Base-by-base conservation (phyloP, 148 eudicot genomes). In the Polygonum maritimum region DNA sequence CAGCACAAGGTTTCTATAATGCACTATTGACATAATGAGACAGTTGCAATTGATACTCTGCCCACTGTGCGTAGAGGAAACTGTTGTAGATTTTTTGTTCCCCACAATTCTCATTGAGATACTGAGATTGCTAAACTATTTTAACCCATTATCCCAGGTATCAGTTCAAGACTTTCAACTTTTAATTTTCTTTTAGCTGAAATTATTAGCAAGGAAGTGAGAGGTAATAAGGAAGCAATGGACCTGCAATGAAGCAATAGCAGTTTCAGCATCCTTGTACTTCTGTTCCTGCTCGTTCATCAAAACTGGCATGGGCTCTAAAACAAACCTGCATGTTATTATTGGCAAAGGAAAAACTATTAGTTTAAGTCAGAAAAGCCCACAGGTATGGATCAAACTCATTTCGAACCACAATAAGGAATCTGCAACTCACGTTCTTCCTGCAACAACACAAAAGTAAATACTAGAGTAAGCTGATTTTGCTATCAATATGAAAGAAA, bases 201-300 rank as follows among this genome's bases (percentile, higher is more conserved):
- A 22, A 44, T 21, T 8, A 36, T 38, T 11, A 67, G n/a, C 33
- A 74, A 60, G 35, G 60, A 60, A 39, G 58, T 65, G 75, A 48
- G 39, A 69, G 48, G 12, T 44, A 41, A 69, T 4, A 58, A 2
- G 60, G 19, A 75, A 57, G 35, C 73, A 70, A 33, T 39, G 55
- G 14, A 91, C 98, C 98, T 88, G 97, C 80, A 94, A 84, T 49
- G 97, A 92, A 75, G 90, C 82, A 76, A 95, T 81, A 40, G 98
- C 92, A 67, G 87, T 78, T 85, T 95, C 98, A 78, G 96, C 84
- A 48, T 90, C 94, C 83, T 89, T 95, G 74, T 89, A 83, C 87
- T 89, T 95, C 75, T 83, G 88, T 76, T 91, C 93, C 74, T 87
- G 97, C 65, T 96, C 99, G 78, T 88, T 84, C 91, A 89, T 85